phyloP scores from a whole-genome alignment of 768 basidiomycete species.

The Leccinum longicurvipes region DNA sequence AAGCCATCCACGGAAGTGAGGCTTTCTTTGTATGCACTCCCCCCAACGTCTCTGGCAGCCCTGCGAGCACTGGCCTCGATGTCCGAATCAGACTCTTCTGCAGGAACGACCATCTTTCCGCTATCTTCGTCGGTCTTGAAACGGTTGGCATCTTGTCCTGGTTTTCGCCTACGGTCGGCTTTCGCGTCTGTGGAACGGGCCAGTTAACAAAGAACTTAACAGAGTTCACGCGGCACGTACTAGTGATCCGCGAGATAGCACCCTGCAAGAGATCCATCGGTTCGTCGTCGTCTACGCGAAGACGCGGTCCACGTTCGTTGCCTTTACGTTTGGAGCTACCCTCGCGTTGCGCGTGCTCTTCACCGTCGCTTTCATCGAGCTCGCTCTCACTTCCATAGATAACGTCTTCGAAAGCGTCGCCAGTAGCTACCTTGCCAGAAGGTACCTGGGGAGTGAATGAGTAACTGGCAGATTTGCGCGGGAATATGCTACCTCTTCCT shows the following conservation, averaged over 20 bases:
- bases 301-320: slow-evolving; percentile 51
- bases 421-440: slow-evolving; percentile 50
- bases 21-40: slow-evolving; percentile 80
- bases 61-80: slow-evolving; percentile 38
- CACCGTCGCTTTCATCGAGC: slow-evolving; percentile 67
- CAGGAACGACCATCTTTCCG: slow-evolving; percentile 74
- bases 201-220: slow-evolving; percentile 1
- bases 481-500: slow-evolving; percentile 41
- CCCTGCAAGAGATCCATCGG: slow-evolving; percentile 94
- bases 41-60: slow-evolving; percentile 53
- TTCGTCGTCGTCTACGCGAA: slow-evolving; percentile 85
- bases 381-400: slow-evolving; percentile 97
- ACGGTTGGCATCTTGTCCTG: slow-evolving; percentile 78
- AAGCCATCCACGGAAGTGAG: slow-evolving; percentile 88
- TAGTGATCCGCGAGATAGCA: slow-evolving; percentile 63
- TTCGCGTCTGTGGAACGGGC: slow-evolving; percentile 35
- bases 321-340: slow-evolving; percentile 38
- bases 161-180: slow-evolving; percentile 60
- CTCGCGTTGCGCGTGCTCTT: slow-evolving; percentile 34
- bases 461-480: neutral
- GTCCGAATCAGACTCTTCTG: slow-evolving; percentile 50
- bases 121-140: slow-evolving; percentile 88
- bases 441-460: slow-evolving; percentile 35
- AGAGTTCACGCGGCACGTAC: slow-evolving; percentile 40
- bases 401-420: slow-evolving; percentile 95